Evolutionary conservation across 495 filamentous ascomycete genomes (phyloP).

Genomic region (Aspergillus sclerotioniger): DNA sequence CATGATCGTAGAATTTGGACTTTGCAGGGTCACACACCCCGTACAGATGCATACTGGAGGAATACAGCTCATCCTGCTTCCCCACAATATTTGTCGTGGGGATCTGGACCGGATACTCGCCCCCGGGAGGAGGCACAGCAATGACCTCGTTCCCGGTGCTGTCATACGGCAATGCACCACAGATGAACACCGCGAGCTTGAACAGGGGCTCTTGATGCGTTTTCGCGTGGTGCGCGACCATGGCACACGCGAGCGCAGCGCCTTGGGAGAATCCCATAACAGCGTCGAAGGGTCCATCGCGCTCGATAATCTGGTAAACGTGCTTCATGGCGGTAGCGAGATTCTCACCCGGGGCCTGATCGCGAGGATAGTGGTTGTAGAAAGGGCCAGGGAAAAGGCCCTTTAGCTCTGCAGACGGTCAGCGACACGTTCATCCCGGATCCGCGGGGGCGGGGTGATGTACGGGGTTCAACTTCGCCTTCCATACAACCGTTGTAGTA

Average conservation of each 20-base stretch:
- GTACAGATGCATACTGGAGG: slow-evolving; percentile 31
- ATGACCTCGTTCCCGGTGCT: slow-evolving; percentile 22
- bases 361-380: slow-evolving; percentile 37
- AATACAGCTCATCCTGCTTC: slow-evolving; percentile 30
- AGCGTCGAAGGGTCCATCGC: slow-evolving; percentile 45
- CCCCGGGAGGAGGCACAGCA: slow-evolving; percentile 12
- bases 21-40: slow-evolving; percentile 36
- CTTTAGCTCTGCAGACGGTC: slow-evolving; percentile 31
- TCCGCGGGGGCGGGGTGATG: neutral
- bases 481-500: slow-evolving; percentile 34
- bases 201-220: slow-evolving; percentile 32
- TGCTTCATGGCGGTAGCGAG: slow-evolving; percentile 35
- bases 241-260: slow-evolving; percentile 34
- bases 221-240: slow-evolving; percentile 37
- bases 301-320: slow-evolving; percentile 28
- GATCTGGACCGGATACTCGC: slow-evolving; percentile 27
- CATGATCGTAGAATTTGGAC: slow-evolving; percentile 37
- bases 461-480: slow-evolving; percentile 33
- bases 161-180: slow-evolving; percentile 32
- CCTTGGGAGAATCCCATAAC: slow-evolving; percentile 50
- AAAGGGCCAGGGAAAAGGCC: slow-evolving; percentile 38
- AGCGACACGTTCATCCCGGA: neutral
- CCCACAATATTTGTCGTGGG: slow-evolving; percentile 45
- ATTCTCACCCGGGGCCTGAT: slow-evolving; percentile 24
- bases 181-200: slow-evolving; percentile 44